phyloP scores from a whole-genome alignment of 345 rosid species.

The Citrus cavaleriei region DNA sequence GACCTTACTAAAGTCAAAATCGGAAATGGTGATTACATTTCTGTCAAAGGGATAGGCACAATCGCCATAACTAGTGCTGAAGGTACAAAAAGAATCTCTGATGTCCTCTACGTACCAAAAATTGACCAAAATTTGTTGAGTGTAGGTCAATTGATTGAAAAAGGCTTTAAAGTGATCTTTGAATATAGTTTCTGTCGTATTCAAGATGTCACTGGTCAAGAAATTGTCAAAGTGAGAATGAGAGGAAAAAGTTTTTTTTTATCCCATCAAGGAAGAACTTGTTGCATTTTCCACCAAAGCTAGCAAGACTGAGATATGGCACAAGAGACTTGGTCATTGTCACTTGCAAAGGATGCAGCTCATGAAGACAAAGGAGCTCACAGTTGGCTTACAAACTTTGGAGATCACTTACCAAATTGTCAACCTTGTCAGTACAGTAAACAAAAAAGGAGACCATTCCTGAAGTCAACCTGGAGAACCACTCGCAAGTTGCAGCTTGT shows the following conservation, averaged over 20 bases:
- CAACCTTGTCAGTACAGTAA: background rate
- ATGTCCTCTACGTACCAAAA: background rate
- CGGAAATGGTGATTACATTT: background rate
- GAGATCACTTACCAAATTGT: background rate
- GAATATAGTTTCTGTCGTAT: background rate
- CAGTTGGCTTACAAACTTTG: background rate
- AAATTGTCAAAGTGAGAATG: background rate
- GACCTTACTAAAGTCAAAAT: background rate
- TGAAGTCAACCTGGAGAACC: background rate
- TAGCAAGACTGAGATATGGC: background rate
- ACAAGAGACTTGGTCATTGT: conserved; percentile 5
- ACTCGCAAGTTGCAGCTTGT: background rate
- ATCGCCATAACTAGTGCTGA: background rate
- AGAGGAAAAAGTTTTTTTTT: background rate
- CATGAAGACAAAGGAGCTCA: background rate
- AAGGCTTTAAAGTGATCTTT: background rate
- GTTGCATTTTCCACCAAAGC: background rate
- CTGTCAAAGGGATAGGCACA: background rate
- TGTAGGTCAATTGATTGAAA: background rate
- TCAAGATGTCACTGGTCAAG: background rate
- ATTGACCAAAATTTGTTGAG: background rate
- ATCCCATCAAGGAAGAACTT: background rate
- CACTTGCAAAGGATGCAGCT: background rate
- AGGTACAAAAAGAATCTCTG: background rate
- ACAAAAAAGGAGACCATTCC: background rate